Evolutionary conservation across 495 filamentous ascomycete genomes (phyloP), one percentile per base, ranked within the genome.

Genomic region (Physcia stellaris): DNA sequence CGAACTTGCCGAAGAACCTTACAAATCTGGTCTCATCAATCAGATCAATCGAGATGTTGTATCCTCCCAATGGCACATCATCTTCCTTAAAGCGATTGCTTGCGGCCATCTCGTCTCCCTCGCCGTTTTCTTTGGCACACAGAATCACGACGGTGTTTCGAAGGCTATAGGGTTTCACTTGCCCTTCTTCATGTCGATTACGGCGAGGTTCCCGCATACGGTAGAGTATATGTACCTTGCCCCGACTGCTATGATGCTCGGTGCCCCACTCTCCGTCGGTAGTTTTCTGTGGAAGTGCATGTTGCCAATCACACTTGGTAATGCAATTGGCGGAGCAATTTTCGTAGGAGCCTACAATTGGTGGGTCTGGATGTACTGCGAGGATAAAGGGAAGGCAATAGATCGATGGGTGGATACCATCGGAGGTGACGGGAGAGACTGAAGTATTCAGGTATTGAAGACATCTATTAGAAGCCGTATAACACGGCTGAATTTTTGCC

Each of bases 11-110:
- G 29, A 32, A 17, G 29, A 32, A 17, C 29, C 29, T n/a, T 32
- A 32, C 18, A n/a, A 17, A 3, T 32, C 29, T n/a, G 29, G 29
- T 3, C 9, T 32, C 3, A 32, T 10, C 3, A 3, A n/a, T 5
- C 29, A 32, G 29, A 17, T 32, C n/a, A 32, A n/a, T n/a, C 13
- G 29, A 3, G 29, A 32, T 32, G 29, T 32, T n/a, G 29, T 32
- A 3, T n/a, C 13, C n/a, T n/a, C 29, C n/a, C 3, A n/a, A 17
- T 32, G 29, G 29, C 29, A 32, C 18, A 17, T 32, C 3, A 32
- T 32, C 9, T 32, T 32, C 29, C 18, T 32, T n/a, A 32, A 32
- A 17, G 29, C 29, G 3, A 32, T 32, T 32, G 29, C 29, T n/a
- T 32, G 29, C 18, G 29, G 29, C 18, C 18, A 15, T 17, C 3